Evolutionary conservation across 169 alveolate genomes (phyloP), one percentile per base, ranked within the genome.

Genomic region (Amoebophrya sp.): DNA sequence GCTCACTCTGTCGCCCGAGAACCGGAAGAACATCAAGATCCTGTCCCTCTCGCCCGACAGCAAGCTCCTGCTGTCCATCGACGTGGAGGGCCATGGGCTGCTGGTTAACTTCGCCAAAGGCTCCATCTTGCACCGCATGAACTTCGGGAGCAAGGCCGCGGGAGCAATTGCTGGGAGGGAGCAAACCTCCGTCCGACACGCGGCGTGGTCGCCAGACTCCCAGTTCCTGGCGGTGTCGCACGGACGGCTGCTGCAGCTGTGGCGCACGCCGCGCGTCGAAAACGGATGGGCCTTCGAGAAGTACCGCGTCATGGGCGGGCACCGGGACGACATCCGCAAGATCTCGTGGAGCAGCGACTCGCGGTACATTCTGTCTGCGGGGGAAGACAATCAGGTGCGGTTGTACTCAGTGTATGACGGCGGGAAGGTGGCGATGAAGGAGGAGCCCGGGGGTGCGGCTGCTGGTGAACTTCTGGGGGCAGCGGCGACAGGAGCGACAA

Each of bases 141-240:
- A 88, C 29, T 91, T 91, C 42, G 41, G 39, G 50, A 41, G 88
- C 90, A 91, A 89, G 42, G n/a, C n/a, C n/a, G n/a, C n/a, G n/a
- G n/a, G n/a, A n/a, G n/a, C n/a, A n/a, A n/a, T n/a, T n/a, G n/a
- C n/a, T n/a, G n/a, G n/a, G n/a, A n/a, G n/a, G n/a, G n/a, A n/a
- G n/a, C n/a, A n/a, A n/a, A n/a, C n/a, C n/a, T n/a, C n/a, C n/a
- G 89, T 91, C 26, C 67, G 89, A 43, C 16, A 91, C 45, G 90
- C 88, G 5, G 91, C 91, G 58, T 91, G 89, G 69, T 91, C 93
- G 20, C 93, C 93, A 0, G 93, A 91, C 34, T 91, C 42, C 45
- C 41, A 13, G 18, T 42, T 88, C 87, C 70, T 91, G 42, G 93
- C 93, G 29, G 91, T 91, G 31, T 89, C 93, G 4, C 58, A 45